Evolutionary conservation across 192 early-diverging fungal species (phyloP).

Genomic region (Podila horticola): DNA sequence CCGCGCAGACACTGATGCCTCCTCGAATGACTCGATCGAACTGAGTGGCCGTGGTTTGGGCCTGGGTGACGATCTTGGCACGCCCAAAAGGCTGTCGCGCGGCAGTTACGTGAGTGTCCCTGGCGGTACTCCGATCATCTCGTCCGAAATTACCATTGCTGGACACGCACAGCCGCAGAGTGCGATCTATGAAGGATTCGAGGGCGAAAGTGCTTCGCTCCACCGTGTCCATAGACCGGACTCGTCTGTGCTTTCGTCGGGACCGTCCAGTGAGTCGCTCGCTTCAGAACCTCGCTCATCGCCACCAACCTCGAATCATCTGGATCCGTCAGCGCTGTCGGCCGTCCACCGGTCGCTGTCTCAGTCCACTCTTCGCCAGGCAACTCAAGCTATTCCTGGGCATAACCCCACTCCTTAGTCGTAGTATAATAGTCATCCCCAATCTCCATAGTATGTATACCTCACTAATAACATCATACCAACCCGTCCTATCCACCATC

Average conservation of each 20-base stretch:
- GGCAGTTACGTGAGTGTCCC: neutral
- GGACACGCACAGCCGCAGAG: conserved; percentile 1
- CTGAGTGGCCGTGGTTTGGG: neutral
- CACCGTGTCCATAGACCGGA: neutral
- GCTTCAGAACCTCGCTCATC: neutral
- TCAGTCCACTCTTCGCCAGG: neutral
- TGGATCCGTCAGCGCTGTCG: neutral
- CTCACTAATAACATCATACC: too few species aligned
- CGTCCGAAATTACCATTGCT: neutral
- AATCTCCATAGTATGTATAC: too few species aligned
- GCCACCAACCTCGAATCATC: too few species aligned
- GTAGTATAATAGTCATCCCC: too few species aligned
- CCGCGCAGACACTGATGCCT: neutral
- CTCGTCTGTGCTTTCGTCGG: too few species aligned
- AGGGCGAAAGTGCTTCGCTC: neutral
- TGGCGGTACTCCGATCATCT: neutral
- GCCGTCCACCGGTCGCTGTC: neutral
- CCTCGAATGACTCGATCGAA: conserved; percentile 13
- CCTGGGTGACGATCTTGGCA: neutral
- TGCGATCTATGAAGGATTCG: neutral
- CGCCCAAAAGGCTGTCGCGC: neutral
- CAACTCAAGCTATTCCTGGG: too few species aligned
- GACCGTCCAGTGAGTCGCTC: too few species aligned
- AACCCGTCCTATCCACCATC: too few species aligned
- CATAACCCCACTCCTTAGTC: too few species aligned